Conservation (phyloP, 352 stramenopile species). For the Phytophthora ohioensis region DNA sequence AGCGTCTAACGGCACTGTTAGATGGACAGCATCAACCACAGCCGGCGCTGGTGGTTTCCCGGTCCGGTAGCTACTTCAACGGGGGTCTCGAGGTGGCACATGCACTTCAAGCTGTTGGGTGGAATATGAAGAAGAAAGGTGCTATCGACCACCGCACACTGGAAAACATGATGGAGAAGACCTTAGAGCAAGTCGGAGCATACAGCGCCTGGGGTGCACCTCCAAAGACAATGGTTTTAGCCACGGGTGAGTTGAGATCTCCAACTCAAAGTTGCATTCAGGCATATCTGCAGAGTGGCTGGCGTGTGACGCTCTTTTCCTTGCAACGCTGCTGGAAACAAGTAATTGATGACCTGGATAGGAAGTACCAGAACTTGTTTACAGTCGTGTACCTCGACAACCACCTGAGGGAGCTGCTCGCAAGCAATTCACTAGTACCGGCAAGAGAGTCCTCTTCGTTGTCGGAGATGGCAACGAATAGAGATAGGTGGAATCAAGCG, state of each 20-base stretch:
- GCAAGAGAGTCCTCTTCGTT: not conserved
- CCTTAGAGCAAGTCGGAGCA: slow-evolving; percentile 11
- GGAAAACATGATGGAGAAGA: slow-evolving; percentile 21
- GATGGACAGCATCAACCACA: slow-evolving; percentile 2
- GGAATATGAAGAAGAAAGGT: slow-evolving; percentile 21
- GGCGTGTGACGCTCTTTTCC: slow-evolving; percentile 19
- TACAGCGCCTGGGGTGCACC: not conserved
- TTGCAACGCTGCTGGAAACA: slow-evolving; percentile 19
- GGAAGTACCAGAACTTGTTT: not conserved
- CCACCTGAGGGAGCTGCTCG: slow-evolving; percentile 4
- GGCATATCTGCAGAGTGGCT: slow-evolving; percentile 16
- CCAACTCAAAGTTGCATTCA: slow-evolving; percentile 16
- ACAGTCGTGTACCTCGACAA: slow-evolving; percentile 10
- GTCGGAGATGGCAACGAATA: slow-evolving; percentile 6
- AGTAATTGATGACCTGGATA: slow-evolving; percentile 7
- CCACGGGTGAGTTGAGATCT: slow-evolving; percentile 11
- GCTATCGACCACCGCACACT: slow-evolving; percentile 18
- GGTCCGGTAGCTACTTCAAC: slow-evolving; percentile 26
- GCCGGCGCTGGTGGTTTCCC: not conserved
- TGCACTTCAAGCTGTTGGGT: not conserved
- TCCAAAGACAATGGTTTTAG: slow-evolving; percentile 10
- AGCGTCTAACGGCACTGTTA: slow-evolving; percentile 11
- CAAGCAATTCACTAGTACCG: not conserved
- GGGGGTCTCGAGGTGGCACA: slow-evolving; percentile 12
- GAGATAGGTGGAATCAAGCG: slow-evolving; percentile 3